phyloP scores from a whole-genome alignment of 2,329 filamentous ascomycete genomes.

The Hymenoscyphus repandus region DNA sequence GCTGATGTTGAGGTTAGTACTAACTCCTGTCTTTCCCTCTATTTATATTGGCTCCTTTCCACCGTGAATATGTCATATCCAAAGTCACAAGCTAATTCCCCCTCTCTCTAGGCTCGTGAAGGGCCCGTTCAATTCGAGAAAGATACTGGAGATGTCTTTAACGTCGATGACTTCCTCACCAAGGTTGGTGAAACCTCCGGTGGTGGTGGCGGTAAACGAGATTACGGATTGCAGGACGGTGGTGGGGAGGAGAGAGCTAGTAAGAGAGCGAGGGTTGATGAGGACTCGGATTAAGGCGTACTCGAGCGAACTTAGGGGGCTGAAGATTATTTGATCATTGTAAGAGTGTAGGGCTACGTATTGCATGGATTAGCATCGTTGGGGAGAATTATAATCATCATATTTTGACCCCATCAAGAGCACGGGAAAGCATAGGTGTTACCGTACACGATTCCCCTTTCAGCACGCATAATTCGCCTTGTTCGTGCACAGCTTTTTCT shows the following conservation, averaged over 20 bases:
- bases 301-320: too few relatives aligned
- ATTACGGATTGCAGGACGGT: conserved; percentile 66
- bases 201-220: conserved; percentile 61
- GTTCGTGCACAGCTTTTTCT: too few relatives aligned
- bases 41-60: not conserved
- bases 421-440: too few relatives aligned
- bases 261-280: conserved; percentile 76
- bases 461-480: too few relatives aligned
- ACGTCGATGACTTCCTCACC: conserved; percentile 87
- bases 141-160: conserved; percentile 79
- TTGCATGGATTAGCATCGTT: too few relatives aligned
- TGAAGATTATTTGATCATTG: too few relatives aligned
- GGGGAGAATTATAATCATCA: too few relatives aligned
- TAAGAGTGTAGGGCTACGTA: too few relatives aligned
- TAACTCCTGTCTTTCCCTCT: not conserved
- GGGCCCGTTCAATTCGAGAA: conserved; percentile 97
- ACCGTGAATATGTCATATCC: not conserved
- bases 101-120: conserved; percentile 57
- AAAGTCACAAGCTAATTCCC: conserved; percentile 15
- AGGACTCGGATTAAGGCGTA: conserved; percentile 46
- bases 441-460: too few relatives aligned
- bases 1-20: conserved; percentile 69
- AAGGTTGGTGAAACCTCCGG: conserved; percentile 59
- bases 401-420: too few relatives aligned
- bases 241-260: conserved; percentile 44